Base-by-base conservation (phyloP, 805 yeast genomes). In the Maudiozyma serrabonitensis region DNA sequence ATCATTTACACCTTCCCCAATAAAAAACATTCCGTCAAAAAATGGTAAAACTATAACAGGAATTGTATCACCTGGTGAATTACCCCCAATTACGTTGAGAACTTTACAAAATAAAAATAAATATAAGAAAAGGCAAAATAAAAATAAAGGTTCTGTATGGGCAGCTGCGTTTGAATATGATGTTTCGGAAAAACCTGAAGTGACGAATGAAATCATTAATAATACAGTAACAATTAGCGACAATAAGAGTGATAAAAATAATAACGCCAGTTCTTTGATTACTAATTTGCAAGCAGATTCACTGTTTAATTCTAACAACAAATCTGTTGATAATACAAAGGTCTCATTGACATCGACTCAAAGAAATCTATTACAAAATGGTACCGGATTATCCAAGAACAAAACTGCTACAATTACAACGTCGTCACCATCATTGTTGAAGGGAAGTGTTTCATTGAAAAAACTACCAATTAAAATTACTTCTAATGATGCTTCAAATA, bases 81-180 rank as follows among this genome's bases (percentile, higher is more conserved):
- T 16, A 16, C 16, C 18, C 15, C 18, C 38, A 35, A 35, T 35
- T 35, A 4, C 16, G 2, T 35, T 35, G 38, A 35, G 15, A 35
- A 35, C 38, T 1, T 3, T 35, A 11, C 16, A 16, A 35, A 16
- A 35, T 35, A 35, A 16, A 15, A 35, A 35, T 4, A 15, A 35
- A 4, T 35, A 35, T 35, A 35, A 35, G 38, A 35, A 35, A 35
- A 35, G 38, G 18, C 38, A 35, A 35, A 35, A 15, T 9, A 34
- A 15, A 6, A 8, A 15, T 35, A n/a, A 15, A 35, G 38, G 38
- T 16, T 35, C 38, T 1, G 8, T 16, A 16, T 64, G 69, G 69
- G 57, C 62, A 2, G 66, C 55, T 2, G 56, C 59, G 38, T 58
- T 63, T 37, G 63, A 62, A 45, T 65, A 64, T 43, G 66, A 63